Conservation (phyloP, 768 basidiomycete genomes). For the Harrya chromipes region DNA sequence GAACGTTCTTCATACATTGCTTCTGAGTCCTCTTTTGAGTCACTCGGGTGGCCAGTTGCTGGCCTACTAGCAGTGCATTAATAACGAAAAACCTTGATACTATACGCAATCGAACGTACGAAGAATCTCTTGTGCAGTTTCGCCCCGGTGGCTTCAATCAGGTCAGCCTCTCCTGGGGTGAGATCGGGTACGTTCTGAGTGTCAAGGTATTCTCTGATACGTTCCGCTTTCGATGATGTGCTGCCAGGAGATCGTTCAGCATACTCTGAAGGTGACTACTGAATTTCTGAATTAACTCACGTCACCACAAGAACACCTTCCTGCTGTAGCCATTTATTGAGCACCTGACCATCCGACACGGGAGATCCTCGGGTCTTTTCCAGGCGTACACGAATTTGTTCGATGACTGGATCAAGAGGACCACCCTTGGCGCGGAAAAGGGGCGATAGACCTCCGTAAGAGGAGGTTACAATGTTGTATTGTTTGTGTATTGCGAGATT, state of each 20-base stretch:
- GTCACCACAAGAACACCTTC: slow-evolving; percentile 32
- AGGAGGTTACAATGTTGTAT: slow-evolving; percentile 38
- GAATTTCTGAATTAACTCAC: slow-evolving; percentile 13
- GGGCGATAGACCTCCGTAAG: slow-evolving; percentile 41
- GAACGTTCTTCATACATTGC: neutral
- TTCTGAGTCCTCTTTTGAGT: neutral
- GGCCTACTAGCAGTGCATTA: slow-evolving; percentile 10
- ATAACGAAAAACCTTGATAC: neutral
- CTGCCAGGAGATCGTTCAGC: slow-evolving; percentile 14
- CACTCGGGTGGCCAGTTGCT: slow-evolving; percentile 21
- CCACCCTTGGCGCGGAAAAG: slow-evolving; percentile 35
- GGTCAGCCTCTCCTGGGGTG: slow-evolving; percentile 21
- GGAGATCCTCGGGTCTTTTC: slow-evolving; percentile 22
- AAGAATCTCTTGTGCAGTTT: slow-evolving; percentile 23
- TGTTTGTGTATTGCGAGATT: slow-evolving; percentile 34
- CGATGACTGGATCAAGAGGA: slow-evolving; percentile 38
- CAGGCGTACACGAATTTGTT: slow-evolving; percentile 31
- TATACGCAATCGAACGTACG: slow-evolving; percentile 14
- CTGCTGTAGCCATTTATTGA: slow-evolving; percentile 30
- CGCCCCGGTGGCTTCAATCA: slow-evolving; percentile 26
- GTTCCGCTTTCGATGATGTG: slow-evolving; percentile 33
- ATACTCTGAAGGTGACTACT: neutral
- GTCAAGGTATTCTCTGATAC: slow-evolving; percentile 34
- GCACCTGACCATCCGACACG: slow-evolving; percentile 30
- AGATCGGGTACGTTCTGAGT: slow-evolving; percentile 28